Percentiles rank a stretch among this genome's conserved stretches.
These are phyloP conservation scores for Pyracantha coccinea DNA, from an alignment of 331 rosid species.

Conservation along the genomic window DNA sequence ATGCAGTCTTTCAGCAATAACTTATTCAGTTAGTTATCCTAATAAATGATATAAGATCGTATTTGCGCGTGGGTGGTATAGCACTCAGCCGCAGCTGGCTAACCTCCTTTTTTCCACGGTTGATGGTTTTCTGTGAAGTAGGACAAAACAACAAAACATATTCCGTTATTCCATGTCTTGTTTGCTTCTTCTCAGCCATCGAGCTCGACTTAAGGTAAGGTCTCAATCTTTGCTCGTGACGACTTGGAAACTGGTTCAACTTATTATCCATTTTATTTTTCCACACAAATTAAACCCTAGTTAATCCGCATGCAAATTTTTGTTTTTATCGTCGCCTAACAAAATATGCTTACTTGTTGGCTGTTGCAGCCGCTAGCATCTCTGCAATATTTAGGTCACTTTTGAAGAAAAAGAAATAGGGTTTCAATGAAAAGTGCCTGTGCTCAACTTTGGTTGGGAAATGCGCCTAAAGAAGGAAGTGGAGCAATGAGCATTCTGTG, in stretches of 20 bases:
- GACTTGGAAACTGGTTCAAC: conserved; percentile 1
- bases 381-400: background rate
- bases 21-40: too few species aligned
- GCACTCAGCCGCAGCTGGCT: background rate
- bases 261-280: background rate
- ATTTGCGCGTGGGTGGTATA: background rate
- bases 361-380: background rate
- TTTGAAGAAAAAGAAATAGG: background rate
- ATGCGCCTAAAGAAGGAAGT: background rate
- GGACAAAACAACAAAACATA: background rate
- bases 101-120: too few species aligned
- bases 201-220: background rate
- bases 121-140: background rate
- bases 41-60: too few species aligned
- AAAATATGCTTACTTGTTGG: background rate
- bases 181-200: background rate
- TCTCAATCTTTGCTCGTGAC: background rate
- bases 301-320: conserved; percentile 1
- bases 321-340: background rate
- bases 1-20: too few species aligned
- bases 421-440: background rate
- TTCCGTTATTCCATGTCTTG: conserved; percentile 3
- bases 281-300: background rate
- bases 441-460: conserved; percentile 3
- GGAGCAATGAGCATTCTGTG: background rate